These are phyloP conservation scores for Aspergillus hancockii DNA, from an alignment of 495 filamentous ascomycete species.

Conservation along the genomic window DNA sequence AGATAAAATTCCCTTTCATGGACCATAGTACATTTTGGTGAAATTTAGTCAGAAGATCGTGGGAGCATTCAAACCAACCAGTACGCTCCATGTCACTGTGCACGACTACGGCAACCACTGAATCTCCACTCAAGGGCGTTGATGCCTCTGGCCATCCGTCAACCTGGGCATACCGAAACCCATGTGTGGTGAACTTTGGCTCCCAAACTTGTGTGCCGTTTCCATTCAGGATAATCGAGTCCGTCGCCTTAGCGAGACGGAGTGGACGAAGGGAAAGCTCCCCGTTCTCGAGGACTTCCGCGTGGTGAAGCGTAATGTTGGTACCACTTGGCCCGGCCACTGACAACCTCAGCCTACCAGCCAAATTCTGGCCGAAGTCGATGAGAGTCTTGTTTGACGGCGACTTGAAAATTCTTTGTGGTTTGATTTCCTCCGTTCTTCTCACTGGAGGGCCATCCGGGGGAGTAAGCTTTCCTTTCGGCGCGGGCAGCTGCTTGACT, in stretches of 20 bases:
- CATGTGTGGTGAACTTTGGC: constrained; percentile 54
- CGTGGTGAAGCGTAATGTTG: constrained; percentile 13
- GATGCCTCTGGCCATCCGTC: constrained; percentile 38
- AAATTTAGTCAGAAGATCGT: constrained; percentile 49
- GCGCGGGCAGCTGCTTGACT: constrained; percentile 25
- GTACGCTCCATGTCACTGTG: constrained; percentile 52
- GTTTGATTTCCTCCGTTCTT: constrained; percentile 31
- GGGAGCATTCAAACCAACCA: constrained; percentile 48
- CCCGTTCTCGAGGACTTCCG: constrained; percentile 20
- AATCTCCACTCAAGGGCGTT: constrained; percentile 18
- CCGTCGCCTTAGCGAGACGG: neutral
- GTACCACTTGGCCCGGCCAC: constrained; percentile 12
- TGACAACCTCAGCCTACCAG: constrained; percentile 9
- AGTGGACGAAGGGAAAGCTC: constrained; percentile 18
- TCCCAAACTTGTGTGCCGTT: constrained; percentile 3
- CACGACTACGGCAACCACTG: constrained; percentile 48
- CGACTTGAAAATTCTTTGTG: constrained; percentile 40
- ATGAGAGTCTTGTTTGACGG: constrained; percentile 35
- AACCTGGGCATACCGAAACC: constrained; percentile 54
- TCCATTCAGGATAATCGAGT: neutral
- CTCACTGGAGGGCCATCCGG: constrained; percentile 45
- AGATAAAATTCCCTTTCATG: constrained; percentile 56
- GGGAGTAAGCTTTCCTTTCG: constrained; percentile 27
- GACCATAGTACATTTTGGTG: constrained; percentile 53
- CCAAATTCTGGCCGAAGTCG: constrained; percentile 20